Conservation (phyloP, 73 alveolate species). For the Tetrahymena elliotti region DNA sequence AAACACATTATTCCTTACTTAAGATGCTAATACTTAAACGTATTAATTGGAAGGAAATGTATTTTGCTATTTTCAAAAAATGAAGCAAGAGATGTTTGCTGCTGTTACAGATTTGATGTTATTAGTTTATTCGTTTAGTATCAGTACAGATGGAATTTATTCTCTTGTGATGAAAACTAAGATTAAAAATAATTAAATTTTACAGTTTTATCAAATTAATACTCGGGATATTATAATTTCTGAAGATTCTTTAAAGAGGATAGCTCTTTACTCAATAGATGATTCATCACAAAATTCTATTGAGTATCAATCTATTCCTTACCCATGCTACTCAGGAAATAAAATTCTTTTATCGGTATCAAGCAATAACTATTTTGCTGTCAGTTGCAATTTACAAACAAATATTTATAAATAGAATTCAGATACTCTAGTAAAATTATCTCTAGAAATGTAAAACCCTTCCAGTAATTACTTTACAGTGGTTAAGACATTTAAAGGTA, state of each 20-base stretch:
- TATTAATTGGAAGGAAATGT: not conserved
- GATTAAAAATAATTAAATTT: not conserved
- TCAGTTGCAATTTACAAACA: not conserved
- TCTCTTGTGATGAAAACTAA: not conserved
- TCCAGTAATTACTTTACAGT: not conserved
- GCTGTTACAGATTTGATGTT: not conserved
- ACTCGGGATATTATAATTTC: not conserved
- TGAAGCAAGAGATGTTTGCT: not conserved
- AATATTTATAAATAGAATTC: not conserved
- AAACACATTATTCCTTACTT: not conserved
- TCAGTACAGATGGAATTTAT: not conserved
- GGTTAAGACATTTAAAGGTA: not conserved
- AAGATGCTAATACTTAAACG: not conserved
- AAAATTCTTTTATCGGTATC: not conserved
- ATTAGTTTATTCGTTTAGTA: too few species aligned
- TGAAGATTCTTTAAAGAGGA: not conserved
- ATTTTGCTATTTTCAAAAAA: not conserved
- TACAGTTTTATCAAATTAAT: not conserved
- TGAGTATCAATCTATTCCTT: not conserved
- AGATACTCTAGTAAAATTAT: not conserved
- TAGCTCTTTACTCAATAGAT: not conserved
- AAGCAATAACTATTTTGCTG: not conserved
- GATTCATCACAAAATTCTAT: not conserved
- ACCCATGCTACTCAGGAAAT: not conserved
- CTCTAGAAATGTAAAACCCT: too few species aligned